Evolutionary conservation across 1,284 basidiomycete genomes (phyloP).

Genomic region (Ceratobasidium sp.): DNA sequence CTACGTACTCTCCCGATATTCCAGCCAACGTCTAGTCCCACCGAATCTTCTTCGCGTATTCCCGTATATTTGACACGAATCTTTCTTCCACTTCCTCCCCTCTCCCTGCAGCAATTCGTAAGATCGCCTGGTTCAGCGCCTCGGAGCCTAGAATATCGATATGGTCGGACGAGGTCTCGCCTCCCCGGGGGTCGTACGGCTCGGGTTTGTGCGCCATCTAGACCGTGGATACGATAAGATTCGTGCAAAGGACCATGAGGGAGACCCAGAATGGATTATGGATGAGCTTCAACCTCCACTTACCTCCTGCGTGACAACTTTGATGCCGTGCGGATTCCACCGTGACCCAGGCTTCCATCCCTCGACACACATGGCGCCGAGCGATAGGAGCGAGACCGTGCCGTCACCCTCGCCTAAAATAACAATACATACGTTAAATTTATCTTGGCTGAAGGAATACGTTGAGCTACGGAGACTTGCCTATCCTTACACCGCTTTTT

Average conservation of each 20-base stretch:
- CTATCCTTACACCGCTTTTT: conserved; percentile 86
- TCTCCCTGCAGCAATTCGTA: conserved; percentile 86
- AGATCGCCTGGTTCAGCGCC: conserved; percentile 89
- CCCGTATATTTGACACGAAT: conserved; percentile 83
- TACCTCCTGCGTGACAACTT: conserved; percentile 90
- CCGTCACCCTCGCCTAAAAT: conserved; percentile 86
- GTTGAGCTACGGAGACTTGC: conserved; percentile 53
- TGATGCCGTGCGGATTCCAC: conserved; percentile 95
- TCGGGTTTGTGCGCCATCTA: conserved; percentile 90
- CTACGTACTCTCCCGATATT: not conserved
- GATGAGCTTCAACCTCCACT: conserved; percentile 48
- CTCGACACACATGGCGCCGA: conserved; percentile 95
- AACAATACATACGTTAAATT: not conserved
- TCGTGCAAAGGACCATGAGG: not conserved
- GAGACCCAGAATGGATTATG: too few relatives aligned
- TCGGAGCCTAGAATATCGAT: conserved; percentile 94
- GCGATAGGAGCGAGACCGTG: conserved; percentile 89
- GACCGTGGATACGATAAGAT: not conserved
- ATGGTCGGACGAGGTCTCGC: conserved; percentile 91
- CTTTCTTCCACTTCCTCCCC: conserved; percentile 75
- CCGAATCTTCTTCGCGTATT: conserved; percentile 79
- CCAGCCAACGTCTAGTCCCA: conserved; percentile 71
- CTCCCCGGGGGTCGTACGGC: conserved; percentile 83
- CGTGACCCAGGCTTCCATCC: conserved; percentile 87
- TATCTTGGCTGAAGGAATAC: not conserved